Conservation (phyloP, 495 filamentous ascomycete genomes). For the Penicillium tannophilum region DNA sequence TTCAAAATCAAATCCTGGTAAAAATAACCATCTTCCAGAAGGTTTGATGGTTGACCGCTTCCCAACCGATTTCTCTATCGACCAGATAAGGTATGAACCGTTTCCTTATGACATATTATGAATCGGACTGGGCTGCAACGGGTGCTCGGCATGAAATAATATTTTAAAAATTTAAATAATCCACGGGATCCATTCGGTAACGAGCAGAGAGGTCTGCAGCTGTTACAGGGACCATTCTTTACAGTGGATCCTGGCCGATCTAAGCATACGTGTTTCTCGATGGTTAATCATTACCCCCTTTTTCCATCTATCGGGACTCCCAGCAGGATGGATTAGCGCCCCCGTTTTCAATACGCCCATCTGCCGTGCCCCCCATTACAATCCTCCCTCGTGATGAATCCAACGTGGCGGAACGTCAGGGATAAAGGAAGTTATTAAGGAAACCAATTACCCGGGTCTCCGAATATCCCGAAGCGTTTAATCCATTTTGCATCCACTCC, state of each 20-base stretch:
- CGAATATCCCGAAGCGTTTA: conserved; percentile 5
- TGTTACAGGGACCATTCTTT: conserved; percentile 10
- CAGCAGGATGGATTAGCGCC: conserved; percentile 14
- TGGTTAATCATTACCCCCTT: conserved; percentile 25
- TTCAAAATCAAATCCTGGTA: neutral
- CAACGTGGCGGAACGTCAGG: conserved; percentile 26
- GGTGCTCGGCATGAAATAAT: conserved; percentile 22
- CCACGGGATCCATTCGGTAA: neutral
- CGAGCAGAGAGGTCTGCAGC: neutral
- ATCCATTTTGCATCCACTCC: neutral
- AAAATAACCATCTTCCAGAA: conserved; percentile 7
- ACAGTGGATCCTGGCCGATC: conserved; percentile 12
- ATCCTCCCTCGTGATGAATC: conserved; percentile 30
- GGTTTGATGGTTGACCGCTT: conserved; percentile 19
- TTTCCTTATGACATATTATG: conserved; percentile 17
- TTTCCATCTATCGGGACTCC: conserved; percentile 1
- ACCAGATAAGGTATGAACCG: conserved; percentile 10
- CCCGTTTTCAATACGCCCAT: conserved; percentile 21
- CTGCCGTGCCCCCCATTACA: conserved; percentile 11
- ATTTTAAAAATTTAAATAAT: conserved; percentile 1
- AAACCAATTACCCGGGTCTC: conserved; percentile 20
- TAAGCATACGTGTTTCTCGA: conserved; percentile 14
- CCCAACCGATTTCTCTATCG: conserved; percentile 21
- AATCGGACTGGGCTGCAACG: conserved; percentile 19
- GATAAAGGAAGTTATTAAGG: conserved; percentile 9